Base-by-base conservation (phyloP, 805 yeast species). In the Starmerella riodocensis region DNA sequence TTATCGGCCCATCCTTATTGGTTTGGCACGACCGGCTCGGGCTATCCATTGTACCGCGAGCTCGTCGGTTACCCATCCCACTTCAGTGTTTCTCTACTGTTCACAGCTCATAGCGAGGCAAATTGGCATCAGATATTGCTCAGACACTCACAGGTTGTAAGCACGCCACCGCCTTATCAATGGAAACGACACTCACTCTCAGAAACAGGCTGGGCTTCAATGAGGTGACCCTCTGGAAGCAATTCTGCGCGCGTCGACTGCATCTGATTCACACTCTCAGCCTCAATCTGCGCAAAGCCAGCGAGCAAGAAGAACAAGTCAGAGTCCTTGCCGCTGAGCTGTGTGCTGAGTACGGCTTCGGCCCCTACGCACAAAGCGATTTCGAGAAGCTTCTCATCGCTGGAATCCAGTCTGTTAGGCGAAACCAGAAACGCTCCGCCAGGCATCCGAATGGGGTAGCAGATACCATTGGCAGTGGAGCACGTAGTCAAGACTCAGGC, bases 341-440 rank as follows among this genome's bases (percentile, higher is more conserved):
- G 33, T 65, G 93, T 52, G 64, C 67, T 2, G 98, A 91, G 60
- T 91, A 83, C 52, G 73, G 74, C 4, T 86, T 76, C 55, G 71
- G 78, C 2, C 60, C 59, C 2, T 69, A 67, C 5, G 67, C 73
- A 12, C 61, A 74, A 21, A 59, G 65, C 1, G 97, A 91, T 48
- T 88, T 88, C 56, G 94, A 85, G 58, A 81, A 78, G 56, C 66
- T 88, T 26, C 96, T 91, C 0, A 66, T 94, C 27, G 93, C 94
- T 8, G 97, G 95, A 1, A 78, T 88, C 21, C 98, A 88, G 59
- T 78, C 93, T 37, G 96, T 82, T 1, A 65, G 97, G 46, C 66
- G 98, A 48, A 88, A 88, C 57, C 68, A 94, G 43, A 48, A 48
- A 23, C 46, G 51, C 6, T 41, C 47, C 11, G 40, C 45, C 13